Evolutionary conservation across 1,284 basidiomycete genomes (phyloP).

Genomic region (Sutorius eximius): DNA sequence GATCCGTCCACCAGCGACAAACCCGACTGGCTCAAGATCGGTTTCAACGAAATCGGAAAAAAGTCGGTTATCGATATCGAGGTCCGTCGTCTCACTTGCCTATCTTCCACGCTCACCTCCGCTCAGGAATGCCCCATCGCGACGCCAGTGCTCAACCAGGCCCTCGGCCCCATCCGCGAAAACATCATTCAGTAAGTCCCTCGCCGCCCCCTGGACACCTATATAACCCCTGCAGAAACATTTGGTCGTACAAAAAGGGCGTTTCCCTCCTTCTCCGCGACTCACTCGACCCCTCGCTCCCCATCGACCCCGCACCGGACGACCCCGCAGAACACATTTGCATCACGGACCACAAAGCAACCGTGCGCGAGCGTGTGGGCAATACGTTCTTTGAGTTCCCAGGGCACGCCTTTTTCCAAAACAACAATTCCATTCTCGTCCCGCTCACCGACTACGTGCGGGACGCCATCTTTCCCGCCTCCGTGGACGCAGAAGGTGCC

Average conservation of each 20-base stretch:
- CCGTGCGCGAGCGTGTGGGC: conserved; percentile 85
- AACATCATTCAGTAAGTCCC: conserved; percentile 66
- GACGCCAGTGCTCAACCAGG: conserved; percentile 77
- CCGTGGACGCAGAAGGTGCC: background rate
- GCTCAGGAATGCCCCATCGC: conserved; percentile 90
- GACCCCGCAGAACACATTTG: conserved; percentile 66
- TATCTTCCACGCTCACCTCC: background rate
- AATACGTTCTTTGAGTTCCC: conserved; percentile 83
- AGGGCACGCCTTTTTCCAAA: conserved; percentile 94
- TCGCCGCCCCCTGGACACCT: conserved; percentile 1
- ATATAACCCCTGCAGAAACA: conserved; percentile 54
- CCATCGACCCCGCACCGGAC: conserved; percentile 18
- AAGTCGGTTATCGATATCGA: conserved; percentile 90
- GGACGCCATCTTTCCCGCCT: conserved; percentile 61
- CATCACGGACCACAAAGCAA: conserved; percentile 80
- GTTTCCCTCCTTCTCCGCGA: conserved; percentile 92
- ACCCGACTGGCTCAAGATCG: conserved; percentile 77
- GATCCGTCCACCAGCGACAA: conserved; percentile 35
- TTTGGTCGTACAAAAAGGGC: conserved; percentile 82
- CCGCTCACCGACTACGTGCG: conserved; percentile 83
- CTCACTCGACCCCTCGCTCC: conserved; percentile 52
- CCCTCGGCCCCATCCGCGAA: conserved; percentile 61
- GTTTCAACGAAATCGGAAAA: conserved; percentile 84
- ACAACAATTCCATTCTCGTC: conserved; percentile 92
- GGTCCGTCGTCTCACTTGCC: conserved; percentile 44